A percentile compares a stretch with the other conserved stretches of the same genome.
Conservation (phyloP, 345 rosid genomes). For the Aquilaria malaccensis region DNA sequence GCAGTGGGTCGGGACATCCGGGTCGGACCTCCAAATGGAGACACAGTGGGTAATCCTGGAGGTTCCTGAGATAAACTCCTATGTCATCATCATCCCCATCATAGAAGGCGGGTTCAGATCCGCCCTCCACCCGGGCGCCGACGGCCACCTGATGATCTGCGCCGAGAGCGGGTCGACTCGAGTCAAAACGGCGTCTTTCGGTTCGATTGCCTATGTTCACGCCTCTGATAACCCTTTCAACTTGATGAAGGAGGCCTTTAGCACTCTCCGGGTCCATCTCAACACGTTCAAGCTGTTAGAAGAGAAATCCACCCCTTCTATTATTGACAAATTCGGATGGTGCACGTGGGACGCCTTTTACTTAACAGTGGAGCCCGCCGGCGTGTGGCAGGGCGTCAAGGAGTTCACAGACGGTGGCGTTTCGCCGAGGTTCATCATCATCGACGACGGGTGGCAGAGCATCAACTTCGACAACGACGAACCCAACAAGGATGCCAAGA, state of each 20-base stretch:
- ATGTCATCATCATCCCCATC: slow-evolving; percentile 51
- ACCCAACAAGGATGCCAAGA: slow-evolving; percentile 35
- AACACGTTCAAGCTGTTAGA: slow-evolving; percentile 74
- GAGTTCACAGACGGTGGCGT: slow-evolving; percentile 62
- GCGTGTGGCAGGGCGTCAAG: slow-evolving; percentile 68
- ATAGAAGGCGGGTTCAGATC: slow-evolving; percentile 70
- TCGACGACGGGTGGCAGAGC: slow-evolving; percentile 91
- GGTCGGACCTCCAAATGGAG: slow-evolving; percentile 77
- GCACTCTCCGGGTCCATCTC: slow-evolving; percentile 65
- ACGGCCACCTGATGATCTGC: slow-evolving; percentile 46
- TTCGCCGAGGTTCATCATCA: slow-evolving; percentile 67
- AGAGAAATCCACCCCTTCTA: slow-evolving; percentile 55
- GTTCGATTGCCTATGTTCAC: slow-evolving; percentile 69
- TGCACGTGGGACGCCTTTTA: slow-evolving; percentile 97
- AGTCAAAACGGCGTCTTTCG: slow-evolving; percentile 43
- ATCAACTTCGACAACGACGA: slow-evolving; percentile 47
- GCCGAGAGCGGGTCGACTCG: slow-evolving; percentile 68
- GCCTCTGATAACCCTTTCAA: slow-evolving; percentile 62
- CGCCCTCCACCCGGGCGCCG: slow-evolving; percentile 51
- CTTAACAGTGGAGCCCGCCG: slow-evolving; percentile 72
- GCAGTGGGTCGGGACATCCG: slow-evolving; percentile 67
- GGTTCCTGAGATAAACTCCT: slow-evolving; percentile 52
- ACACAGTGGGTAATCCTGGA: slow-evolving; percentile 72
- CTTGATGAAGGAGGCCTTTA: slow-evolving; percentile 71
- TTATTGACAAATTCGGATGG: slow-evolving; percentile 84